Evolutionary conservation across 1,284 basidiomycete genomes (phyloP), one percentile per base, ranked within the genome.

Genomic region (Ceratobasidium sp.): DNA sequence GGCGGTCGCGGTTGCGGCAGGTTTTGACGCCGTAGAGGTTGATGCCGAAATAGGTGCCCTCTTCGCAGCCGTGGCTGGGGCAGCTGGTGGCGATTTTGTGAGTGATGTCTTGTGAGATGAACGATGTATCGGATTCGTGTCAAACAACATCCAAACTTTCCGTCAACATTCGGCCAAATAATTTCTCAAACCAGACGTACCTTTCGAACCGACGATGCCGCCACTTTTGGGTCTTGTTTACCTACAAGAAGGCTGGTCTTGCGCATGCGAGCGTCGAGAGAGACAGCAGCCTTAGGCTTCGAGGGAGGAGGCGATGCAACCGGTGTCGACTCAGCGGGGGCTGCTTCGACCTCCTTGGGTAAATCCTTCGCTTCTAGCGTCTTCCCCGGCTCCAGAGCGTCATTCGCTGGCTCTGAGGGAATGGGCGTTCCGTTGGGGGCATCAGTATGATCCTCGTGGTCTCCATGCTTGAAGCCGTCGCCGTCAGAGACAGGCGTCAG

Each of bases 211-310:
- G 54, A 14, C 9, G 70, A 44, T 7, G 60, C 59, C 30, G 62
- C 42, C 30, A 59, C 64, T 63, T 74, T 74, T 48, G 66, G 48
- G 28, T 60, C 72, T n/a, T 51, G 46, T 60, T 74, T 63, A 25
- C 61, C 59, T 23, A 58, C 51, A 21, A 64, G 51, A 11, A 62
- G 44, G 25, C 61, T 64, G 4, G 67, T 59, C 14, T 48, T 70
- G 23, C 61, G 61, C 25, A 28, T 49, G 49, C 63, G 61, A 56
- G 72, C 72, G 42, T 64, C 73, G n/a, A 58, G 54, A 36, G 54
- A 60, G 6, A 72, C 38, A 12, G 56, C 70, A 4, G 75, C 74
- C 51, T 73, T 75, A 59, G 75, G 75, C 25, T 75, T 75, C 21
- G 38, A 21, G 25, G 72, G 66, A 16, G 73, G 60, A 8, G 36